These are phyloP conservation scores for Scheffersomyces spartinae DNA, from an alignment of 805 yeast genomes.

Conservation along the genomic window DNA sequence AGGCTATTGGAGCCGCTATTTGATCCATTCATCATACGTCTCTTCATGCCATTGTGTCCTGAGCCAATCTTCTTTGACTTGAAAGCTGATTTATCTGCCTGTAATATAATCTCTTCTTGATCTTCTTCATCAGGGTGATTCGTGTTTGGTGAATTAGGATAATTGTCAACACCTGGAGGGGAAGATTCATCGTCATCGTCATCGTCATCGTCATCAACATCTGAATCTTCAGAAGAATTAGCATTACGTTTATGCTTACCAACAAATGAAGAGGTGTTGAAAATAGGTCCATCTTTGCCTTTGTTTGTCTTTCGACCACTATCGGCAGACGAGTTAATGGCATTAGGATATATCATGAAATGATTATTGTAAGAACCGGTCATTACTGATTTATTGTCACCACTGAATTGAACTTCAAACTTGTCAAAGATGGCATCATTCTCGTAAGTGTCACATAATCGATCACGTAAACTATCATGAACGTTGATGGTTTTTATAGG, in stretches of 20 bases:
- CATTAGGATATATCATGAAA: slow-evolving; percentile 93
- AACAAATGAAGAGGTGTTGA: slow-evolving; percentile 7
- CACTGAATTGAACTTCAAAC: slow-evolving; percentile 91
- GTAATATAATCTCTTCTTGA: slow-evolving; percentile 61
- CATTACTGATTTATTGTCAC: slow-evolving; percentile 86
- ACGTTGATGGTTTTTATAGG: slow-evolving; percentile 92
- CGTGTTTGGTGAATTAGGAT: slow-evolving; percentile 22
- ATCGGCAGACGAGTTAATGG: slow-evolving; percentile 27
- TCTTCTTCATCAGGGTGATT: slow-evolving; percentile 22
- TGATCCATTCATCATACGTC: slow-evolving; percentile 32
- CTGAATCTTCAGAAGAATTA: slow-evolving; percentile 10
- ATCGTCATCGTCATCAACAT: slow-evolving; percentile 34
- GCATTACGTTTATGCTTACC: slow-evolving; percentile 6
- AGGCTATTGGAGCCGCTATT: slow-evolving; percentile 15
- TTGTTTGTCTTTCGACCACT: slow-evolving; percentile 3
- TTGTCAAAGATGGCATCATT: slow-evolving; percentile 97
- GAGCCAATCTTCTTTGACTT: slow-evolving; percentile 57
- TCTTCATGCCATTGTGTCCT: slow-evolving; percentile 34
- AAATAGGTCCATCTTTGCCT: slow-evolving; percentile 4
- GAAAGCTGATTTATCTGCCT: slow-evolving; percentile 97
- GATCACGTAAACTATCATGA: slow-evolving; percentile 88
- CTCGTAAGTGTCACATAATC: slow-evolving; percentile 94
- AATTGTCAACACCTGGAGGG: slow-evolving; percentile 11
- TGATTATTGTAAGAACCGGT: slow-evolving; percentile 96
- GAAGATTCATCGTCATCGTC: slow-evolving; percentile 20